Conservation (phyloP, 345 rosid genomes). For the Stellera chamaejasme region DNA sequence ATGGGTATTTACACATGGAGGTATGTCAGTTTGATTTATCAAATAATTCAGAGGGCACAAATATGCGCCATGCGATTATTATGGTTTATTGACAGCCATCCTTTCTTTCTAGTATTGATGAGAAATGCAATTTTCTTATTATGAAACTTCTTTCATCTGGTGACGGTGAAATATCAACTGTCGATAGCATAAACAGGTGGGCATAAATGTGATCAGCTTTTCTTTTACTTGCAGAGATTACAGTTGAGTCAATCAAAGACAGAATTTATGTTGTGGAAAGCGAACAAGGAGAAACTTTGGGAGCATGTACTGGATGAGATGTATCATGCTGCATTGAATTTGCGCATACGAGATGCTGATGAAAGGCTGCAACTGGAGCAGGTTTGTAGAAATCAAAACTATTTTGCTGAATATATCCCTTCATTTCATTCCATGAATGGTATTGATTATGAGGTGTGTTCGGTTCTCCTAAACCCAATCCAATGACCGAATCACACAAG, state of each 20-base stretch:
- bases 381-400: slow-evolving; percentile 28
- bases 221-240: slow-evolving; percentile 44
- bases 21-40: slow-evolving; percentile 22
- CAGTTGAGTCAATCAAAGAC: slow-evolving; percentile 23
- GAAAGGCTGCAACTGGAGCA: slow-evolving; percentile 60
- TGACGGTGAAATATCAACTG: too few relatives aligned
- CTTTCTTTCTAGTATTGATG: background rate
- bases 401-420: too few relatives aligned
- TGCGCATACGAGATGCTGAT: slow-evolving; percentile 47
- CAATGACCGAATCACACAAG: too few relatives aligned
- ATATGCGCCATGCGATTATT: too few relatives aligned
- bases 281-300: slow-evolving; percentile 37
- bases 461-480: too few relatives aligned
- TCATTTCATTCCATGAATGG: too few relatives aligned
- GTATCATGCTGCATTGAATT: slow-evolving; percentile 76
- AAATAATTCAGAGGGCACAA: too few relatives aligned
- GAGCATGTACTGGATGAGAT: slow-evolving; percentile 57
- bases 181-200: too few relatives aligned
- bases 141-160: too few relatives aligned
- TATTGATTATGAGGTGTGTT: too few relatives aligned
- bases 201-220: background rate
- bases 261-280: slow-evolving; percentile 66
- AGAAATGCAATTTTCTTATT: too few relatives aligned
- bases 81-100: too few relatives aligned
- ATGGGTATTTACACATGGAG: slow-evolving; percentile 77